phyloP scores from a whole-genome alignment of 257 asterid genomes.

The Solanum acaule region DNA sequence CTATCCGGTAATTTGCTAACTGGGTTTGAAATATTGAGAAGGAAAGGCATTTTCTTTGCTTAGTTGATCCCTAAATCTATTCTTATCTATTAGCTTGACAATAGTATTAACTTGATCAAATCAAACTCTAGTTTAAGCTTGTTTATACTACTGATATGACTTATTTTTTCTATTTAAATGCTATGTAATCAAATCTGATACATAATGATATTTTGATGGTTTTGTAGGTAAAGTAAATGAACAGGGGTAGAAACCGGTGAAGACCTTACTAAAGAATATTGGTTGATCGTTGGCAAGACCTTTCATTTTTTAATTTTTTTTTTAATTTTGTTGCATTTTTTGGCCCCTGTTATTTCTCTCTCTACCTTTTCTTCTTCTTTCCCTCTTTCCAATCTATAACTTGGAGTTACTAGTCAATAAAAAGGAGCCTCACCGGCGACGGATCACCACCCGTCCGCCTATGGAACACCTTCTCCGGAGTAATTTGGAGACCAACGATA shows the following conservation, averaged over 20 bases:
- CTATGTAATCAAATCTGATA: not conserved
- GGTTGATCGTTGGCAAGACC: not conserved
- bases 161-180: not conserved
- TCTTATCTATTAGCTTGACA: not conserved
- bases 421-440: not conserved
- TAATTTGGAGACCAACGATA: not conserved
- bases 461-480: not conserved
- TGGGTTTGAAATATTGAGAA: not conserved
- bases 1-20: not conserved
- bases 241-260: not conserved
- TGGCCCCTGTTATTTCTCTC: not conserved
- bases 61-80: not conserved
- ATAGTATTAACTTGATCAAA: not conserved
- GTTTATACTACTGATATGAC: not conserved
- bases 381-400: not conserved
- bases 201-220: not conserved
- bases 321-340: not conserved
- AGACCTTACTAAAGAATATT: not conserved
- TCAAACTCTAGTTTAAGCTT: not conserved
- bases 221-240: not conserved
- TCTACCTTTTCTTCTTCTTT: not conserved
- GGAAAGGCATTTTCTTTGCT: not conserved
- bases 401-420: not conserved
- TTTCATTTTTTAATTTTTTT: too few relatives aligned
- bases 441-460: not conserved